phyloP scores from a whole-genome alignment of 2,329 filamentous ascomycete species.

The Shiraia bambusicola region DNA sequence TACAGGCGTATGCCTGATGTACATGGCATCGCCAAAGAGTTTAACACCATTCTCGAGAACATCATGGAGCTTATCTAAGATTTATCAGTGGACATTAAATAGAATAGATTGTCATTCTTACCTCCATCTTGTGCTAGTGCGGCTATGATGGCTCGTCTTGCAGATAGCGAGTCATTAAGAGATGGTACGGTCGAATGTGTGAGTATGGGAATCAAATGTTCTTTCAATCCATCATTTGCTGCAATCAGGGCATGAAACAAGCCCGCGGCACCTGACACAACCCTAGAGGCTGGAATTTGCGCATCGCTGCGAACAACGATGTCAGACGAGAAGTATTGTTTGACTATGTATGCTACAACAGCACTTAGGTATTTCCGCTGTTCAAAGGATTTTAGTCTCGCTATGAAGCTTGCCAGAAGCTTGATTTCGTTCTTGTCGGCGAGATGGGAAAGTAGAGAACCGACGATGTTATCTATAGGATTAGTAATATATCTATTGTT shows the following conservation, averaged over 20 bases:
- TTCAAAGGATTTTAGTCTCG: slow-evolving; percentile 50
- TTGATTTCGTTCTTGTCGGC: slow-evolving; percentile 13
- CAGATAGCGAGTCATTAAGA: slow-evolving; percentile 31
- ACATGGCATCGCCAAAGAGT: slow-evolving; percentile 82
- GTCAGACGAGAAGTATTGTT: slow-evolving; percentile 18
- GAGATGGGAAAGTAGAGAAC: slow-evolving; percentile 17
- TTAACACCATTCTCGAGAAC: slow-evolving; percentile 68
- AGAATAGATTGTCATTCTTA: slow-evolving; percentile 41
- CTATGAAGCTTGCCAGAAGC: slow-evolving; percentile 42
- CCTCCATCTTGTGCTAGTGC: slow-evolving; percentile 44
- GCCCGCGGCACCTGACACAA: slow-evolving; percentile 26
- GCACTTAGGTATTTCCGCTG: slow-evolving; percentile 49
- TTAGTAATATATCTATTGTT: slow-evolving; percentile 1
- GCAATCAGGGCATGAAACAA: slow-evolving; percentile 26
- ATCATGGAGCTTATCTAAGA: slow-evolving; percentile 50
- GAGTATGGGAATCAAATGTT: slow-evolving; percentile 37
- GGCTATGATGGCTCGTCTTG: slow-evolving; percentile 45
- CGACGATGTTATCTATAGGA: slow-evolving; percentile 23
- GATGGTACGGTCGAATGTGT: slow-evolving; percentile 42
- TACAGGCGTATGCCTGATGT: slow-evolving; percentile 81
- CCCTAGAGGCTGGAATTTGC: slow-evolving; percentile 14
- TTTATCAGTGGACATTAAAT: slow-evolving; percentile 4
- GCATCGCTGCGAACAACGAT: slow-evolving; percentile 13
- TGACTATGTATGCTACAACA: slow-evolving; percentile 29
- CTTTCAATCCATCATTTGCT: slow-evolving; percentile 33